phyloP scores from a whole-genome alignment of 306 rosid genomes.

The Begonia peltatifolia region DNA sequence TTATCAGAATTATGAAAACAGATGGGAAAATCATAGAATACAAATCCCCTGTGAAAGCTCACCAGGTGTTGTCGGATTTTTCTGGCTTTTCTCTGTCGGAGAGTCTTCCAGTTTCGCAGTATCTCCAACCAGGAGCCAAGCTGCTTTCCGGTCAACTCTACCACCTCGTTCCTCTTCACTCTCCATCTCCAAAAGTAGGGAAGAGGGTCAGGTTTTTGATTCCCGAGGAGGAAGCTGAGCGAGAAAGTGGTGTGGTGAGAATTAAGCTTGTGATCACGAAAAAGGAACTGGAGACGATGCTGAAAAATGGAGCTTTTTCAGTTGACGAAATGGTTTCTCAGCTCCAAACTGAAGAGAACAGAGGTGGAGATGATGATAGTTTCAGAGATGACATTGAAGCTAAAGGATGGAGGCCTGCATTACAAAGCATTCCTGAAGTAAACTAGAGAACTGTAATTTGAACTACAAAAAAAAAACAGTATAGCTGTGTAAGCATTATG shows the following conservation, averaged over 20 bases:
- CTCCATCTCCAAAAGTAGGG: slow-evolving; percentile 16
- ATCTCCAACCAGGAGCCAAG: slow-evolving; percentile 41
- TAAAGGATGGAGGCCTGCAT: slow-evolving; percentile 52
- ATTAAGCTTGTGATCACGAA: slow-evolving; percentile 64
- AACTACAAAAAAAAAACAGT: too few species aligned
- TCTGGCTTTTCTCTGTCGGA: slow-evolving; percentile 54
- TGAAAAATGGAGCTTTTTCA: slow-evolving; percentile 41
- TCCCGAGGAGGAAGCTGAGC: slow-evolving; percentile 32
- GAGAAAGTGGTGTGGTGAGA: slow-evolving; percentile 41
- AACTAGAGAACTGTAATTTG: slow-evolving; percentile 13
- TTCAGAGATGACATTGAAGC: slow-evolving; percentile 11
- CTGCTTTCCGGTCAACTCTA: slow-evolving; percentile 39
- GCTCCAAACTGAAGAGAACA: slow-evolving; percentile 15
- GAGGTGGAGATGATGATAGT: slow-evolving; percentile 9
- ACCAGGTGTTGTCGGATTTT: slow-evolving; percentile 43
- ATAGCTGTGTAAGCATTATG: too few species aligned
- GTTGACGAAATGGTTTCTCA: slow-evolving; percentile 35
- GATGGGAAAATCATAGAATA: slow-evolving; percentile 72
- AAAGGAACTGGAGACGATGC: slow-evolving; percentile 47
- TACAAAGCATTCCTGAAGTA: slow-evolving; percentile 72
- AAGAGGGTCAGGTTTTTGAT: slow-evolving; percentile 57
- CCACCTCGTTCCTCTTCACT: slow-evolving; percentile 37
- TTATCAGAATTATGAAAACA: slow-evolving; percentile 49
- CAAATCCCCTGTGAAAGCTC: slow-evolving; percentile 41
- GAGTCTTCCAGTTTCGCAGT: slow-evolving; percentile 22